phyloP scores from a whole-genome alignment of 495 filamentous ascomycete genomes.

The Collariella sp. region DNA sequence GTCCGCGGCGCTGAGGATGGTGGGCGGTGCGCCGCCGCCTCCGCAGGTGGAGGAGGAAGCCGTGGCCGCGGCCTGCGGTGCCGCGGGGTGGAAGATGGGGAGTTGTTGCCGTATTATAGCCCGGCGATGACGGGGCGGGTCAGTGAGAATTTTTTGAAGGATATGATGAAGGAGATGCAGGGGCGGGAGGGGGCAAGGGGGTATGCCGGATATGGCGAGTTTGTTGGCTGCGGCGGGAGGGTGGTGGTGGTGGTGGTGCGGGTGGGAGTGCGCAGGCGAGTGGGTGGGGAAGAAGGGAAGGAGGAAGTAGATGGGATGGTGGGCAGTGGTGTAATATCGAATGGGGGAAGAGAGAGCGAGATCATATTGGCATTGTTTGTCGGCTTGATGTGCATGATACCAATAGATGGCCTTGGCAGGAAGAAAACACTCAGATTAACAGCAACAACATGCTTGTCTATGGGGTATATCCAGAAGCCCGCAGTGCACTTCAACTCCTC shows the following conservation, averaged over 20 bases:
- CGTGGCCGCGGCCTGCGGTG: slow-evolving; percentile 61
- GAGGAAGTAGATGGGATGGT: slow-evolving; percentile 25
- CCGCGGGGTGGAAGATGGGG: slow-evolving; percentile 86
- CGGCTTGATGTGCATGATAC: neutral
- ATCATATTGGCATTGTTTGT: too few relatives aligned
- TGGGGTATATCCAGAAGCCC: slow-evolving; percentile 6
- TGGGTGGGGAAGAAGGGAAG: slow-evolving; percentile 38
- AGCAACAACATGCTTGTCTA: neutral
- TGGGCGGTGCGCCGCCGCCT: slow-evolving; percentile 47
- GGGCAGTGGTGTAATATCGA: too few relatives aligned
- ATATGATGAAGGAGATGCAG: slow-evolving; percentile 96
- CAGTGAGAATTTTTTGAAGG: slow-evolving; percentile 91
- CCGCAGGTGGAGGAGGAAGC: slow-evolving; percentile 43
- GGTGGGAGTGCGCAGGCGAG: slow-evolving; percentile 18
- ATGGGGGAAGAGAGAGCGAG: too few relatives aligned
- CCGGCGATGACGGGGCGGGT: slow-evolving; percentile 88
- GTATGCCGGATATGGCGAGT: slow-evolving; percentile 34
- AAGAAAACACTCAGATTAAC: neutral
- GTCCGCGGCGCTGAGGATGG: slow-evolving; percentile 57
- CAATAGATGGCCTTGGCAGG: neutral
- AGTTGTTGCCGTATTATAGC: slow-evolving; percentile 74
- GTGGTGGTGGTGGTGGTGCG: slow-evolving; percentile 16
- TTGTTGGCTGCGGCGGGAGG: slow-evolving; percentile 33
- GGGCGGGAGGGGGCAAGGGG: slow-evolving; percentile 30
- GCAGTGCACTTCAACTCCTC: neutral